Evolutionary conservation across 1,139 yeast genomes (phyloP).

Genomic region (Geotrichum aggregatum): DNA sequence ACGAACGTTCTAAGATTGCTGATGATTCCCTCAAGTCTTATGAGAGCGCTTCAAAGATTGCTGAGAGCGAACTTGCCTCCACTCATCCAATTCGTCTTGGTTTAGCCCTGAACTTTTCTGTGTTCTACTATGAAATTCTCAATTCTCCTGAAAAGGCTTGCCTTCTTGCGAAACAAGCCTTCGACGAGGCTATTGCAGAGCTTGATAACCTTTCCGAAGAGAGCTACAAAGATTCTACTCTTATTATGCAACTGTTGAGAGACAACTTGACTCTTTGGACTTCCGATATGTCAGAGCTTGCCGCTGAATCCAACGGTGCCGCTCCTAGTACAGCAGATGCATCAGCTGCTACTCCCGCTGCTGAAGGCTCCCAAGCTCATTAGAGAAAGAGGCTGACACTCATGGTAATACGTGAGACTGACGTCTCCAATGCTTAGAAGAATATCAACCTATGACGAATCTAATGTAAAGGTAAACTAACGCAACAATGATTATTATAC

Average conservation of each 20-base stretch:
- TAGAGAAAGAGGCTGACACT: neutral
- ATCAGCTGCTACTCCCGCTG: neutral
- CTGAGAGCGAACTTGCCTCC: slow-evolving; percentile 95
- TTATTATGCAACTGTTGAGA: slow-evolving; percentile 97
- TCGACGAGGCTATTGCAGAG: slow-evolving; percentile 98
- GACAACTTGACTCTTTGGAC: slow-evolving; percentile 96
- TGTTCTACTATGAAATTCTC: slow-evolving; percentile 95
- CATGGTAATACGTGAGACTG: neutral
- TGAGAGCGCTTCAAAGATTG: slow-evolving; percentile 94
- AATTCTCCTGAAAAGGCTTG: slow-evolving; percentile 99
- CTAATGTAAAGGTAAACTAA: too few relatives aligned
- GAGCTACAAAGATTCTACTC: slow-evolving; percentile 95
- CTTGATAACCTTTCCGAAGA: slow-evolving; percentile 96
- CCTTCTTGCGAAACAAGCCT: slow-evolving; percentile 98
- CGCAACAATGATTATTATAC: too few relatives aligned
- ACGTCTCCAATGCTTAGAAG: too few relatives aligned
- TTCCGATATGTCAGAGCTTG: slow-evolving; percentile 2
- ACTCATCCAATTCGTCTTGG: slow-evolving; percentile 99
- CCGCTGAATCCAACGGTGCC: neutral
- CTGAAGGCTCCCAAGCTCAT: neutral
- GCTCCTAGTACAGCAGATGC: neutral
- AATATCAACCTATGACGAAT: too few relatives aligned
- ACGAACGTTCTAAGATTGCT: slow-evolving; percentile 92
- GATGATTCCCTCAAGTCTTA: slow-evolving; percentile 92
- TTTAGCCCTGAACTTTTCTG: slow-evolving; percentile 95